phyloP scores from a whole-genome alignment of 352 stramenopile genomes.

The Pythium dissimile region DNA sequence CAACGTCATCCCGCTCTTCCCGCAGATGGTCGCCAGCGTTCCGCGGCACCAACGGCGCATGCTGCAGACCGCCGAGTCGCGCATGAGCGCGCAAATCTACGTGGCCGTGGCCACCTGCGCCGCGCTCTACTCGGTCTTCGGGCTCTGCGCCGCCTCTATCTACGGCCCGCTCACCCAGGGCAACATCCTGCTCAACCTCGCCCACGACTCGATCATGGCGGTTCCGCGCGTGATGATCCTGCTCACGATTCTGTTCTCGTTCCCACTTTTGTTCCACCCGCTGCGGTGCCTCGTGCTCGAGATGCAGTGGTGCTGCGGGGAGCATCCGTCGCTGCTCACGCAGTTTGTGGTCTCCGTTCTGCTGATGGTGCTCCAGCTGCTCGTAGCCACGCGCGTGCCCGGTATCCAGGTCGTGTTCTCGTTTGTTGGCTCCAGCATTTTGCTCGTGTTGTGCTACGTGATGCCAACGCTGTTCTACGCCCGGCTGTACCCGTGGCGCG shows the following conservation, averaged over 20 bases:
- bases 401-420: conserved; percentile 60
- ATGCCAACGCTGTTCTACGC: conserved; percentile 62
- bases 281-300: conserved; percentile 62
- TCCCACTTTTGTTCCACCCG: conserved; percentile 71
- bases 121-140: conserved; percentile 60
- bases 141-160: conserved; percentile 50
- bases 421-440: conserved; percentile 68
- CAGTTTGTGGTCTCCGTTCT: conserved; percentile 20
- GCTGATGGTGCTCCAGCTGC: conserved; percentile 19
- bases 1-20: conserved; percentile 72
- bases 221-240: conserved; percentile 62
- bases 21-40: conserved; percentile 39
- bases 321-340: conserved; percentile 28
- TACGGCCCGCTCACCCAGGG: conserved; percentile 58
- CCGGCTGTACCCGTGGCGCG: conserved; percentile 42
- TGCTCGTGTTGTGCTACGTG: conserved; percentile 71
- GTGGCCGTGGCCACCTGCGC: conserved; percentile 43
- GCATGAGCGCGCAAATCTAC: conserved; percentile 48
- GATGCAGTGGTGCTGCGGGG: conserved; percentile 32
- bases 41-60: background rate
- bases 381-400: conserved; percentile 21
- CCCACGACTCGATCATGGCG: conserved; percentile 65
- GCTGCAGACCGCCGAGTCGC: conserved; percentile 19
- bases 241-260: conserved; percentile 73
- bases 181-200: conserved; percentile 80